Evolutionary conservation across 768 basidiomycete species (phyloP).

Genomic region (Lyophyllum decastes): DNA sequence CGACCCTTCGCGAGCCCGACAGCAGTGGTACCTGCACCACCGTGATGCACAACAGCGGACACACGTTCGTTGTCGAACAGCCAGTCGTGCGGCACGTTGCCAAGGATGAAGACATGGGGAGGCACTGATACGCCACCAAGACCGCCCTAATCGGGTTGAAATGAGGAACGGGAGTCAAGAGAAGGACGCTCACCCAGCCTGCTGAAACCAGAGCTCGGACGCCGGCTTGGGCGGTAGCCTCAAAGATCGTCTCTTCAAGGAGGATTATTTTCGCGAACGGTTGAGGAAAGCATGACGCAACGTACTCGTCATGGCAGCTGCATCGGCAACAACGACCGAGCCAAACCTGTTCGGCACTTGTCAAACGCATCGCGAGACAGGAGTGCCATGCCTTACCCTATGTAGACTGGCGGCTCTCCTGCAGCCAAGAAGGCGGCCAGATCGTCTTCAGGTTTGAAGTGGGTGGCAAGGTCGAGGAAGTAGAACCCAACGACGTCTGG

Average conservation of each 20-base stretch:
- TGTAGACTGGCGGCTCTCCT: constrained; percentile 58
- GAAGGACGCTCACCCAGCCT: constrained; percentile 49
- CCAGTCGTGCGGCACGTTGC: constrained; percentile 72
- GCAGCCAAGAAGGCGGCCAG: constrained; percentile 47
- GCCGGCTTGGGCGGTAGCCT: constrained; percentile 54
- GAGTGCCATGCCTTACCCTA: constrained; percentile 40
- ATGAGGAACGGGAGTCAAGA: neutral
- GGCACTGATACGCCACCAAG: constrained; percentile 56
- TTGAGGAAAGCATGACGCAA: neutral
- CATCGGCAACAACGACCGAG: constrained; percentile 60
- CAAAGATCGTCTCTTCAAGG: constrained; percentile 52
- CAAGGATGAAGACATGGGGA: constrained; percentile 58
- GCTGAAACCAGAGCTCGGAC: constrained; percentile 64
- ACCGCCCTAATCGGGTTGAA: constrained; percentile 40
- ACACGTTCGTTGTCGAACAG: constrained; percentile 57
- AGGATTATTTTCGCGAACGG: neutral
- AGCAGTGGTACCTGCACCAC: constrained; percentile 69
- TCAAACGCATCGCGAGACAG: neutral
- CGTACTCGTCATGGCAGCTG: constrained; percentile 50
- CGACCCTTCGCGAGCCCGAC: constrained; percentile 59
- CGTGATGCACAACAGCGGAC: constrained; percentile 62
- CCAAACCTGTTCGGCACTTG: constrained; percentile 44
- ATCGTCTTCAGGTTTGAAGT: constrained; percentile 49
- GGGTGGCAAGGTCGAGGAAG: constrained; percentile 54
- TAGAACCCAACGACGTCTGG: constrained; percentile 67